A percentile compares a stretch with the other conserved stretches of the same genome.
phyloP scores from a whole-genome alignment of 495 filamentous ascomycete species.

The Aspergillus carlsbadensis region DNA sequence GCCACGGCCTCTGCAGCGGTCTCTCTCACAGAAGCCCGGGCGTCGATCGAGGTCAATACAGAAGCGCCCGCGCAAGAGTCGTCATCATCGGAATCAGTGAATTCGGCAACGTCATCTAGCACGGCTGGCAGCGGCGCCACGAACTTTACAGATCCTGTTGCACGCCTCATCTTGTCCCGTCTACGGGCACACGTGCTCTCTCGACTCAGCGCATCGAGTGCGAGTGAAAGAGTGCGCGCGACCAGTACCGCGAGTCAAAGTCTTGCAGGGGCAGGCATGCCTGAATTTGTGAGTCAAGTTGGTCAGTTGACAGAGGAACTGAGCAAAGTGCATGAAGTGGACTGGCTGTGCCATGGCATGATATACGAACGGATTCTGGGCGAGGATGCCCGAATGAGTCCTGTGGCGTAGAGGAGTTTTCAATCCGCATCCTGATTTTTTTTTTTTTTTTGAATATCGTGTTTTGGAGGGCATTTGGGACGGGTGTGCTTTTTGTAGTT shows the following conservation, averaged over 20 bases:
- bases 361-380: conserved; percentile 74
- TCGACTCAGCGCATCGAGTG: conserved; percentile 71
- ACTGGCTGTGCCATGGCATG: conserved; percentile 71
- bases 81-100: conserved; percentile 15
- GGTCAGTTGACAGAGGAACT: conserved; percentile 79
- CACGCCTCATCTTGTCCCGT: conserved; percentile 74
- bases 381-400: conserved; percentile 18
- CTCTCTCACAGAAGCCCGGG: conserved; percentile 32
- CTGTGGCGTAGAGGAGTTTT: conserved; percentile 14
- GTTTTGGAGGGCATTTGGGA: background rate
- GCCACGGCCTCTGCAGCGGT: conserved; percentile 39
- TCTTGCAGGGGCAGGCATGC: conserved; percentile 74
- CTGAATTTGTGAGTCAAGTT: conserved; percentile 87
- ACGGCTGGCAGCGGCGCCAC: conserved; percentile 14
- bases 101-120: conserved; percentile 9
- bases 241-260: conserved; percentile 81
- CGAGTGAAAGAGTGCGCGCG: conserved; percentile 77
- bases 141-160: conserved; percentile 71
- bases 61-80: conserved; percentile 15
- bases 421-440: background rate
- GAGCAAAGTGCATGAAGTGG: conserved; percentile 70
- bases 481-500: background rate
- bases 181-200: conserved; percentile 73
- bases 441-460: background rate
- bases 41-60: conserved; percentile 35